Evolutionary conservation across 2,329 filamentous ascomycete genomes (phyloP).

Genomic region (Cryphonectria nitschkei): DNA sequence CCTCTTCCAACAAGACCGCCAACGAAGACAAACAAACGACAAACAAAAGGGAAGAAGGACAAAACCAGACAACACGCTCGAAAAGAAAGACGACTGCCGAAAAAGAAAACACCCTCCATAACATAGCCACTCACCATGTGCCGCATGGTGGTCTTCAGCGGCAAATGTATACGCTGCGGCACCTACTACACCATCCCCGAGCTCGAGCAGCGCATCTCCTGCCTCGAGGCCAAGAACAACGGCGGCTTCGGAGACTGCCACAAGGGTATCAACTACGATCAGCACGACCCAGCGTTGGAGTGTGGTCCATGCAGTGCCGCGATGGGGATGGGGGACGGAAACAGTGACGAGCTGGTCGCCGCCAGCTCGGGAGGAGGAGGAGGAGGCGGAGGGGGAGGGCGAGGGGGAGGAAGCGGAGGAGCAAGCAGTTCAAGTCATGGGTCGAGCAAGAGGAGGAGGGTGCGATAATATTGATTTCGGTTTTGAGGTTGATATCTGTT

Average conservation of each 20-base stretch:
- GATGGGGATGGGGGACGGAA: slow-evolving; percentile 35
- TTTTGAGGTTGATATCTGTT: too few relatives aligned
- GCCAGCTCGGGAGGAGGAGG: slow-evolving; percentile 1
- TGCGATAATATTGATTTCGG: slow-evolving; percentile 15
- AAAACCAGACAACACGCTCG: neutral
- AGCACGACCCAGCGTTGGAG: slow-evolving; percentile 53
- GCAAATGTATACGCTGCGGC: slow-evolving; percentile 48
- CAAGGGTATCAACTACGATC: slow-evolving; percentile 45
- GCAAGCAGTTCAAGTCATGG: neutral
- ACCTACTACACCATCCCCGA: slow-evolving; percentile 48
- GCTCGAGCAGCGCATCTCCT: slow-evolving; percentile 50
- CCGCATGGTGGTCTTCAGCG: slow-evolving; percentile 49
- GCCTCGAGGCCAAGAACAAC: slow-evolving; percentile 54
- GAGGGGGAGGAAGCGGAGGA: slow-evolving; percentile 12
- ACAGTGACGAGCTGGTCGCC: slow-evolving; percentile 32
- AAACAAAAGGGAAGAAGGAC: neutral
- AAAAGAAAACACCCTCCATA: neutral
- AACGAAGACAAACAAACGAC: neutral
- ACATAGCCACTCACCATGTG: slow-evolving; percentile 44
- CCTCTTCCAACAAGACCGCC: neutral
- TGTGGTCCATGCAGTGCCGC: slow-evolving; percentile 44
- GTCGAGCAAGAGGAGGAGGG: slow-evolving; percentile 6
- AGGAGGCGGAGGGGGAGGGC: slow-evolving; percentile 8
- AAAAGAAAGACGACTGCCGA: neutral
- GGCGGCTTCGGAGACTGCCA: slow-evolving; percentile 49